A percentile compares a stretch with the other conserved stretches of the same genome.
Conservation (phyloP, 257 asterid species). For the Mitragyna speciosa region DNA sequence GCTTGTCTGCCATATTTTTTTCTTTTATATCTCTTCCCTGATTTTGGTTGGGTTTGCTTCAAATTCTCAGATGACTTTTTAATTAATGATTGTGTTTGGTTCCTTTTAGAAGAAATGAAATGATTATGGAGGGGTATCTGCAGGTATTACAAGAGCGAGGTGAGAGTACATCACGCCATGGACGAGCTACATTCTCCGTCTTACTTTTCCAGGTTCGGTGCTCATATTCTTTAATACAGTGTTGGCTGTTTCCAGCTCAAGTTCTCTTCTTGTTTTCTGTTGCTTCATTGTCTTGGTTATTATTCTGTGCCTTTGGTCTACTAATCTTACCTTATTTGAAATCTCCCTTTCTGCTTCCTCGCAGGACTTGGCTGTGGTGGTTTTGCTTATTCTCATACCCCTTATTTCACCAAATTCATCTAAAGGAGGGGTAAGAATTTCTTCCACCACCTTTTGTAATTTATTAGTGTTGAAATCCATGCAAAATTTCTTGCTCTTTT, state of each 20-base stretch:
- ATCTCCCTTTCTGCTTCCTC: constrained; percentile 25
- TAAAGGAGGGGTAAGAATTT: constrained; percentile 89
- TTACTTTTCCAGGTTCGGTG: constrained; percentile 87
- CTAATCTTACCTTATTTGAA: neutral
- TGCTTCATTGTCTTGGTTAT: neutral
- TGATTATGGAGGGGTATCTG: constrained; percentile 32
- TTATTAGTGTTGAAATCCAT: neutral
- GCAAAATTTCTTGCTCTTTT: neutral
- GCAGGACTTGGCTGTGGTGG: constrained; percentile 99
- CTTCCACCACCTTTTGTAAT: constrained; percentile 3
- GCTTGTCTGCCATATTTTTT: neutral
- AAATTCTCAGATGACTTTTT: neutral
- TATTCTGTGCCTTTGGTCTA: constrained; percentile 1
- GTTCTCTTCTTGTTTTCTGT: constrained; percentile 13
- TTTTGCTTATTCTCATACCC: constrained; percentile 96
- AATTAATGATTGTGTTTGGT: neutral
- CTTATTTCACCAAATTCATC: constrained; percentile 95
- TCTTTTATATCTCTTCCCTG: neutral
- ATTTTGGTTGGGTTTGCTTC: neutral
- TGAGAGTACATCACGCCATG: constrained; percentile 99
- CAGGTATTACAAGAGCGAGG: constrained; percentile 99
- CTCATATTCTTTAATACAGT: neutral
- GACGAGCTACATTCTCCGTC: constrained; percentile 97
- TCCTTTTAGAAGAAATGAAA: constrained; percentile 22
- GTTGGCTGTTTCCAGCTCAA: too few species aligned